Conservation (phyloP, 2,329 filamentous ascomycete species). For the Helotiales sp. region DNA sequence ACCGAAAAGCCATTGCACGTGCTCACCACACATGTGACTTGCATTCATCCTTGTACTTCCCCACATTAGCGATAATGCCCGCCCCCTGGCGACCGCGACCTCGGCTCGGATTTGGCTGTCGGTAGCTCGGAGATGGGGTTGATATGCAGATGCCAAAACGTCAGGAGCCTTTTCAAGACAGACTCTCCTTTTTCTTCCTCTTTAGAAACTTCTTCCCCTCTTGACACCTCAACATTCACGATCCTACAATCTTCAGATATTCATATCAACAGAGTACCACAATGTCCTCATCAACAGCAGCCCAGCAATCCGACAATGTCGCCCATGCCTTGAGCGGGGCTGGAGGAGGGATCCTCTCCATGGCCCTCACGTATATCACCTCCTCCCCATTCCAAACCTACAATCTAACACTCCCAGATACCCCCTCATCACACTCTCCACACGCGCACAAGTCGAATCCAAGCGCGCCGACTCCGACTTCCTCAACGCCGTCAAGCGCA, state of each 20-base stretch:
- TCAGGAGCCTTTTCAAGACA: neutral
- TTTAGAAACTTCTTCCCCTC: conserved; percentile 6
- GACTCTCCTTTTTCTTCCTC: neutral
- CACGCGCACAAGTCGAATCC: conserved; percentile 96
- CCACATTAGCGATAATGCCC: conserved; percentile 9
- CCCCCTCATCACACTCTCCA: conserved; percentile 95
- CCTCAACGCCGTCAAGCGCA: conserved; percentile 79
- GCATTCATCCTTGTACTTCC: neutral
- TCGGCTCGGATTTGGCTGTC: conserved; percentile 14
- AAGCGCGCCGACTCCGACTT: conserved; percentile 88
- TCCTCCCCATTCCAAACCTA: neutral
- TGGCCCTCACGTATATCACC: conserved; percentile 82
- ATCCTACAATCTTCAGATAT: neutral
- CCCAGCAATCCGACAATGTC: conserved; percentile 87
- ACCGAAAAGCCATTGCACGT: neutral
- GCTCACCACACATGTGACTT: neutral
- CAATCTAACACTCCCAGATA: conserved; percentile 61
- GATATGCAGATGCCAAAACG: conserved; percentile 19
- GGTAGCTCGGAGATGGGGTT: conserved; percentile 26
- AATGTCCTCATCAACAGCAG: conserved; percentile 39
- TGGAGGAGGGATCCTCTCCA: conserved; percentile 91
- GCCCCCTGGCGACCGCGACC: conserved; percentile 12
- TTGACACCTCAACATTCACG: conserved; percentile 1
- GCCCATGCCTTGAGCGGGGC: conserved; percentile 92
- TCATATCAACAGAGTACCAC: conserved; percentile 2